These are phyloP conservation scores for Venturia oleaginea DNA, from an alignment of 2,329 filamentous ascomycete genomes.

Conservation along the genomic window DNA sequence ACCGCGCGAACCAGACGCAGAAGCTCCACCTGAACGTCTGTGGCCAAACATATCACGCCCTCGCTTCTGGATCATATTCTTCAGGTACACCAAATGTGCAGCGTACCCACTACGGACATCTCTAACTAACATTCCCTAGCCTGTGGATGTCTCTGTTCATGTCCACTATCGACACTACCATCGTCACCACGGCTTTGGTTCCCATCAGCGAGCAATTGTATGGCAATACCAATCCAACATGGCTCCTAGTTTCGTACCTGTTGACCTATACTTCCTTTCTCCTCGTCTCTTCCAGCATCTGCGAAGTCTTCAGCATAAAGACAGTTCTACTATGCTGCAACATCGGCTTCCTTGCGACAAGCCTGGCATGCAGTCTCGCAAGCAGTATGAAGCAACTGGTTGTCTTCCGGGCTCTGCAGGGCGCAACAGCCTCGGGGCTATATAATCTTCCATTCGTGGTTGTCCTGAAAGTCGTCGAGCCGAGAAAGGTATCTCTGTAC, in stretches of 20 bases:
- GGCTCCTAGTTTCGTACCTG: not conserved
- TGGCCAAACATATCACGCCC: not conserved
- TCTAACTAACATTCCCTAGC: not conserved
- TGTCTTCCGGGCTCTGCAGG: not conserved
- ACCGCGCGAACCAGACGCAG: not conserved
- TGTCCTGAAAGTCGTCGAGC: not conserved
- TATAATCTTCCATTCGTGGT: constrained; percentile 1
- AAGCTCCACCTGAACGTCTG: not conserved
- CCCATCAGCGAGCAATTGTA: not conserved
- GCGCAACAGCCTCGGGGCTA: not conserved
- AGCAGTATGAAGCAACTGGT: not conserved
- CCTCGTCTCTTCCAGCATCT: not conserved
- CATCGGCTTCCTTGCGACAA: not conserved
- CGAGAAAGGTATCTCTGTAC: not conserved
- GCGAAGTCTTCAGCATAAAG: not conserved
- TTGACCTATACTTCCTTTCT: constrained; percentile 1
- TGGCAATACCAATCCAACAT: not conserved
- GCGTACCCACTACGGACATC: not conserved
- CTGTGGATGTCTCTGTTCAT: not conserved
- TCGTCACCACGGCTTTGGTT: not conserved
- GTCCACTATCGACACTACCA: not conserved
- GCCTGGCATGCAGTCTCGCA: not conserved
- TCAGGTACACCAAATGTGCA: not conserved
- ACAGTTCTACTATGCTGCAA: not conserved
- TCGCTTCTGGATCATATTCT: not conserved